Evolutionary conservation across 805 yeast species (phyloP), one percentile per base, ranked within the genome.

Genomic region (Saitoella complicata): DNA sequence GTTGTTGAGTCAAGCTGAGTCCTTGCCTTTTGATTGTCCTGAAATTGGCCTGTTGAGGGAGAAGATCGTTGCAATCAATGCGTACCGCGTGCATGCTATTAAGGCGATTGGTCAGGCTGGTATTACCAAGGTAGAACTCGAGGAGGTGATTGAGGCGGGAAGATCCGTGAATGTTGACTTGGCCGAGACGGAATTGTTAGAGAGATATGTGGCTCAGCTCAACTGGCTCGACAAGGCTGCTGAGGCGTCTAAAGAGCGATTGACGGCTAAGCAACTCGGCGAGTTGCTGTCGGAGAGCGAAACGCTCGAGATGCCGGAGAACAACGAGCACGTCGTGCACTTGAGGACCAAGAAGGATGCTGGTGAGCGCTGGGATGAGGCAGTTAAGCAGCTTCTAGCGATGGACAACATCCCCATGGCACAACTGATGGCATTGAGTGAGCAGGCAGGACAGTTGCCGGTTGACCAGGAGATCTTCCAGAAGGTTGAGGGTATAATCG

Each of bases 1-100:
- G 13, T 51, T 78, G 21, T 52, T 76, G 9, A 60, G 62, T 11
- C 64, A 65, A 39, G 72, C 78, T 4, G 73, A 78, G 2, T 53
- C 56, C 0, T 53, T 78, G 46, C 69, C 72, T 13, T 71, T 80
- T 45, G 57, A 67, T 3, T 63, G 74, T 11, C 69, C 75, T 0
- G 91, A 81, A 53, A 65, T 76, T 51, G 78, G 72, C 12, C 79
- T 73, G 52, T 58, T 81, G 8, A 47, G 68, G 4, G 79, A 73
- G 48, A 67, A 76, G 40, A 67, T 70, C 4, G 59, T 53, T 32
- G 80, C 74, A 49, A 67, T 80, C 38, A 65, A 64, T 41, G 65
- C 66, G 41, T 80, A 69, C 56, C 75, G 71, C 46, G 57, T 61
- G 31, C 65, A 70, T 9, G 74, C 73, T 32, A 55, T 69, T 7